Evolutionary conservation across 345 rosid genomes (phyloP).

Genomic region (Melaleuca alternifolia): DNA sequence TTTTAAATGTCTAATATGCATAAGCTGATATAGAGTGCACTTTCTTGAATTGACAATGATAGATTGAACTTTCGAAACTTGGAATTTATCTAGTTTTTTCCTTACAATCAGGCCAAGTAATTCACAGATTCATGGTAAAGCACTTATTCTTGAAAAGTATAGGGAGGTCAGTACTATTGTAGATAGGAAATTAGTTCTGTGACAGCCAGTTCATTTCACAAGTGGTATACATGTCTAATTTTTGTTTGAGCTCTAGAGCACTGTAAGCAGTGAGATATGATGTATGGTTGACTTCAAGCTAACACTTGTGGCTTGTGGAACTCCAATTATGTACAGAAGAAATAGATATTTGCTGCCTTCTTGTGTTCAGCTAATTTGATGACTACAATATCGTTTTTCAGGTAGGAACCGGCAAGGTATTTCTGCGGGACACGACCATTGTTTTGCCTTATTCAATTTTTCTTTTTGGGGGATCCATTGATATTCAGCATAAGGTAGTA

Average conservation of each 20-base stretch:
- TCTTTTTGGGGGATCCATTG: slow-evolving; percentile 81
- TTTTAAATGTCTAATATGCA: too few relatives aligned
- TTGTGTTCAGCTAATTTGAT: not conserved
- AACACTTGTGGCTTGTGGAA: not conserved
- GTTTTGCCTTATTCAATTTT: slow-evolving; percentile 79
- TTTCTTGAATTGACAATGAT: too few relatives aligned
- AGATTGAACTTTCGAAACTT: too few relatives aligned
- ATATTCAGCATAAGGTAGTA: slow-evolving; percentile 87
- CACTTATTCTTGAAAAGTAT: too few relatives aligned
- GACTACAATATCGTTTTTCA: slow-evolving; percentile 7
- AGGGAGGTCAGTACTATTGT: too few relatives aligned
- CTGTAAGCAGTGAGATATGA: not conserved
- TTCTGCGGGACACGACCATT: slow-evolving; percentile 74
- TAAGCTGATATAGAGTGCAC: too few relatives aligned
- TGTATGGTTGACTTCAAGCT: not conserved
- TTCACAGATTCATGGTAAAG: too few relatives aligned
- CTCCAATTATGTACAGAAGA: not conserved
- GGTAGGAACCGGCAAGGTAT: slow-evolving; percentile 87
- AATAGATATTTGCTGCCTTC: not conserved
- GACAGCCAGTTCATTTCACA: too few relatives aligned
- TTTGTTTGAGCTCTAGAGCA: not conserved
- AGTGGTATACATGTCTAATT: too few relatives aligned
- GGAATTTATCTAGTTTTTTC: too few relatives aligned
- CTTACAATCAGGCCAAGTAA: too few relatives aligned
- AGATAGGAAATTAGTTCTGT: too few relatives aligned